Conservation (phyloP, 2,329 filamentous ascomycete species). For the Epichloe coenophiala region DNA sequence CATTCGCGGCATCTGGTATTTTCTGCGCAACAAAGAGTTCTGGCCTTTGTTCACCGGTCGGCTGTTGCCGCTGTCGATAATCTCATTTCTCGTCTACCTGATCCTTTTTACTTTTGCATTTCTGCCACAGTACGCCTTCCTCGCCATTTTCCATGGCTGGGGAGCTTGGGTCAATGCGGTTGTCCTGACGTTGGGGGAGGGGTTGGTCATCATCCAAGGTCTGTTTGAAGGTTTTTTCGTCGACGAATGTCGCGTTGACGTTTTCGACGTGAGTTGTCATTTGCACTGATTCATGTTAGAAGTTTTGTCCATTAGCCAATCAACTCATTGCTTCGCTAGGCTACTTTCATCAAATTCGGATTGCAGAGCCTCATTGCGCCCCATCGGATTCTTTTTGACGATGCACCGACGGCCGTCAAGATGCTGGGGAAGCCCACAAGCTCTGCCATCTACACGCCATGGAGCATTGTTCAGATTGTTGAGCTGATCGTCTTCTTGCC, state of each 20-base stretch:
- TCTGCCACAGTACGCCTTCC: slow-evolving; percentile 75
- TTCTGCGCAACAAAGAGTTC: slow-evolving; percentile 60
- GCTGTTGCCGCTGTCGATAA: slow-evolving; percentile 65
- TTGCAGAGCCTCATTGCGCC: slow-evolving; percentile 54
- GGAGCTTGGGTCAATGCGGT: slow-evolving; percentile 84
- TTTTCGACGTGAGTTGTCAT: slow-evolving; percentile 57
- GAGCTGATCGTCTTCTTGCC: slow-evolving; percentile 71
- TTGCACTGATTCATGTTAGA: background rate
- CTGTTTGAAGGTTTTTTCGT: slow-evolving; percentile 74
- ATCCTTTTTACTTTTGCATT: slow-evolving; percentile 82
- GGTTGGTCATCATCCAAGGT: slow-evolving; percentile 53
- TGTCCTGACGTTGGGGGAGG: slow-evolving; percentile 75
- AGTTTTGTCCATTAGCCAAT: background rate
- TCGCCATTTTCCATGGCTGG: slow-evolving; percentile 76
- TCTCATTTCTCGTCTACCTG: slow-evolving; percentile 72
- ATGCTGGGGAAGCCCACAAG: slow-evolving; percentile 71
- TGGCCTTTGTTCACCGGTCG: slow-evolving; percentile 70
- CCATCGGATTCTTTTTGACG: slow-evolving; percentile 49
- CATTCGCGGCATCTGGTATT: slow-evolving; percentile 69
- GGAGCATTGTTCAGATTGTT: slow-evolving; percentile 78
- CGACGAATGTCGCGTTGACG: slow-evolving; percentile 63
- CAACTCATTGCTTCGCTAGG: slow-evolving; percentile 22
- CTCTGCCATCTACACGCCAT: slow-evolving; percentile 70
- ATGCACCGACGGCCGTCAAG: slow-evolving; percentile 60
- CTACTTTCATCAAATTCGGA: slow-evolving; percentile 62